These are phyloP conservation scores for Pseudogymnoascus sp. DNA, from an alignment of 2,329 filamentous ascomycete species.

Conservation along the genomic window DNA sequence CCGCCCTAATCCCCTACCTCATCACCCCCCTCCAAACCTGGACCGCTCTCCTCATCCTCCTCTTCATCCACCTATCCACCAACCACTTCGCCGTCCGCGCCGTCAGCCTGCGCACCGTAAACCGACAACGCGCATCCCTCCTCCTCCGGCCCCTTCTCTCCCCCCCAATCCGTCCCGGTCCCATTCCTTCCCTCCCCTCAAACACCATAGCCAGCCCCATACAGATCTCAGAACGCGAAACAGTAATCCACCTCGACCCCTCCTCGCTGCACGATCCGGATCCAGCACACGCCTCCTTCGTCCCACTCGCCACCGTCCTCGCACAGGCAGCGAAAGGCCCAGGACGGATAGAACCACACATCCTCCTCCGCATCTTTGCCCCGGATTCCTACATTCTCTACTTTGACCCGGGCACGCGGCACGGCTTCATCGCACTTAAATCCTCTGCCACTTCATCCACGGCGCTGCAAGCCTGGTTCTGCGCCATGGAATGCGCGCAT, in stretches of 20 bases:
- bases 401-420: conserved; percentile 10
- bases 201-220: not conserved
- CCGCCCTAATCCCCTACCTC: conserved; percentile 68
- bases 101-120: conserved; percentile 76
- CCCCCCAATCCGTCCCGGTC: not conserved
- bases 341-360: conserved; percentile 26
- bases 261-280: not conserved
- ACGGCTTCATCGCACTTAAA: not conserved
- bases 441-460: not conserved
- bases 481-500: conserved; percentile 43
- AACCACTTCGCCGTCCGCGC: conserved; percentile 81
- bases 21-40: conserved; percentile 65
- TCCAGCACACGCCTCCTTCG: not conserved
- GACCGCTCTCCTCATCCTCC: conserved; percentile 59
- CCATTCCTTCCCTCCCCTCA: not conserved
- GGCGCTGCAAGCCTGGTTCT: conserved; percentile 50
- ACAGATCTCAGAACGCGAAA: not conserved
- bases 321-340: conserved; percentile 25
- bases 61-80: conserved; percentile 68
- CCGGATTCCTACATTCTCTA: conserved; percentile 30
- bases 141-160: conserved; percentile 53
- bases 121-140: conserved; percentile 77
- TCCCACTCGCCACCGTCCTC: not conserved
- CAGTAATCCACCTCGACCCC: not conserved
- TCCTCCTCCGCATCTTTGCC: conserved; percentile 50